Base-by-base conservation (phyloP, 257 asterid species). In the Nicotiana sylvestris region DNA sequence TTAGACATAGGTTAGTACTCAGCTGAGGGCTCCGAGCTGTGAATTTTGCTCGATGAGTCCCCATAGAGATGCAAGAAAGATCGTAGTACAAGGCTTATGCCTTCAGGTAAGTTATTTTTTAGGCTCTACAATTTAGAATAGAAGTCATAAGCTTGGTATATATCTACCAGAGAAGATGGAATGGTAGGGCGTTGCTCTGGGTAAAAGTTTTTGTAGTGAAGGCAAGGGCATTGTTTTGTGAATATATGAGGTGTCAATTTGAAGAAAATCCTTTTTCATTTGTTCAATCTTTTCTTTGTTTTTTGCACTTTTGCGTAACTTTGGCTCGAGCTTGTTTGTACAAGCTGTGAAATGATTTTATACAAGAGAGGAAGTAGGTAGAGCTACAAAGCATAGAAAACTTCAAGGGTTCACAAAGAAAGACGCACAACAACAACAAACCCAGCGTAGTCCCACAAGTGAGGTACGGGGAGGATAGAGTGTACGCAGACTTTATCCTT, bases 191-290 rank as follows among this genome's bases (percentile, higher is more conserved):
- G 8, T 72, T 57, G 43, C 76, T 64, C 76, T 57, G 82, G 86
- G 65, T 66, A 84, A 32, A 78, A 85, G 86, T 68, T 91, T 91
- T 92, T 92, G 92, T 92, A 92, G 95, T 68, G 83, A 66, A 83
- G 83, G 87, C 76, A 88, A 85, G 88, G 90, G 80, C 83, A 89
- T 85, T 86, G 60, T 86, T 88, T 90, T 91, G 95, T 90, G 91
- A 77, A 93, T 90, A 83, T 78, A 80, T 61, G 89, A 88, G 94
- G 82, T 81, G 85, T 84, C 83, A 84, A 85, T 85, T 64, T 70
- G 76, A 85, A 82, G 82, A 49, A 85, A 77, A 74, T 58, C 61
- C 55, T 21, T 29, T 77, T 51, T 49, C 79, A 46, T 72, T 60
- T 25, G 78, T 30, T 72, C 60, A 43, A 21, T 70, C 11, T 70